A percentile compares a stretch with the other conserved stretches of the same genome.
These are phyloP conservation scores for Flaveria trinervia DNA, from an alignment of 129 eudicot genomes.

Conservation along the genomic window DNA sequence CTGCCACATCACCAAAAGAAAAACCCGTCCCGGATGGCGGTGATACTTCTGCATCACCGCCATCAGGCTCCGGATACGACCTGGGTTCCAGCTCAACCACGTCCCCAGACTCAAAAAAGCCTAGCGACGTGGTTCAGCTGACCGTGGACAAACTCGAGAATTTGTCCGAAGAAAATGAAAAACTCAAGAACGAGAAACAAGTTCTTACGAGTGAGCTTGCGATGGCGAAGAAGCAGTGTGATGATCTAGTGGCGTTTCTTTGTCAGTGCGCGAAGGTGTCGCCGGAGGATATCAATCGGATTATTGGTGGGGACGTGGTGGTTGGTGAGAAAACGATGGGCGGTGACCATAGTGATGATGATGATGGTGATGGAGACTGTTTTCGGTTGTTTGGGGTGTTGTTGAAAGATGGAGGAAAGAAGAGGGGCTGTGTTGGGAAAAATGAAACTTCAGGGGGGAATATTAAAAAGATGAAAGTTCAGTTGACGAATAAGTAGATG, in stretches of 20 bases:
- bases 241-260: constrained; percentile 53
- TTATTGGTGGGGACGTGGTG: constrained; percentile 38
- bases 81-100: constrained; percentile 62
- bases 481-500: neutral
- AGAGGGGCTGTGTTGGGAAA: constrained; percentile 48
- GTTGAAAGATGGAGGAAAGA: constrained; percentile 55
- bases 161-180: constrained; percentile 58
- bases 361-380: constrained; percentile 39
- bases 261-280: constrained; percentile 47
- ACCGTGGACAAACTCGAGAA: constrained; percentile 42
- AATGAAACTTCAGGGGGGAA: constrained; percentile 31
- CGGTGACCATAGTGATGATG: constrained; percentile 20
- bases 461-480: constrained; percentile 44
- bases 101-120: constrained; percentile 56
- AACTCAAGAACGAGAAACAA: constrained; percentile 51
- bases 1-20: constrained; percentile 24
- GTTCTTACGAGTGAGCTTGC: constrained; percentile 62
- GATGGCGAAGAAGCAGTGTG: constrained; percentile 59
- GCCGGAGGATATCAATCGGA: constrained; percentile 52
- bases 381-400: constrained; percentile 72
- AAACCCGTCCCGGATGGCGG: constrained; percentile 32
- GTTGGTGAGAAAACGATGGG: constrained; percentile 29
- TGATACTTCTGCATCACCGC: constrained; percentile 30
- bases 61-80: constrained; percentile 57
- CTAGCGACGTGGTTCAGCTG: constrained; percentile 35